A percentile compares a stretch with the other conserved stretches of the same genome.
Evolutionary conservation across 139 green algal species (phyloP).

Genomic region (Edaphochlamys debaryana): DNA sequence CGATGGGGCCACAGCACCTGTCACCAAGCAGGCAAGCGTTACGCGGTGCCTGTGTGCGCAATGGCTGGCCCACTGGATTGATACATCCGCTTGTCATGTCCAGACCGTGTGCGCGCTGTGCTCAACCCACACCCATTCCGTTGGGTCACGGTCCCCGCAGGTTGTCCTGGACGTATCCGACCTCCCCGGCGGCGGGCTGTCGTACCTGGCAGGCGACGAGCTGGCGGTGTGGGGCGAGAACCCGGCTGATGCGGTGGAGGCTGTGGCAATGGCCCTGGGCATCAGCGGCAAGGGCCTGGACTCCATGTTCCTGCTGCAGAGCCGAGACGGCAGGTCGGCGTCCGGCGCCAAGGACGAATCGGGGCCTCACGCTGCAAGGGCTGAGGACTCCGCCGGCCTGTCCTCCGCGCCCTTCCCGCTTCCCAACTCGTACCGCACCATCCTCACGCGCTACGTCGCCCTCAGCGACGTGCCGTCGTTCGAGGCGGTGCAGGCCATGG

Average conservation of each 20-base stretch:
- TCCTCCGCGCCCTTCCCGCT: conserved; percentile 5
- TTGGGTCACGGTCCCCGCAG: too few relatives aligned
- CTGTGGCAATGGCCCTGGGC: background rate
- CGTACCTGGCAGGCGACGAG: conserved; percentile 36
- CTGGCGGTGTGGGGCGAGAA: conserved; percentile 44
- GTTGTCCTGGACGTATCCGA: background rate
- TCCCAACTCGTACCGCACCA: conserved; percentile 38
- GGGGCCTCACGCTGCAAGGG: too few relatives aligned
- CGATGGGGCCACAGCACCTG: too few relatives aligned
- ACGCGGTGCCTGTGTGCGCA: too few relatives aligned
- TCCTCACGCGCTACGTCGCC: conserved; percentile 14
- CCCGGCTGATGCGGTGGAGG: background rate
- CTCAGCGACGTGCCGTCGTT: background rate
- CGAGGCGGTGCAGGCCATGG: background rate
- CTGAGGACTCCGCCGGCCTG: background rate
- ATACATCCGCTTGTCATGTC: too few relatives aligned
- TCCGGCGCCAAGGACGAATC: background rate
- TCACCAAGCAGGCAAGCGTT: too few relatives aligned
- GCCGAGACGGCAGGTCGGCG: background rate
- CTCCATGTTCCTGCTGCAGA: conserved; percentile 35
- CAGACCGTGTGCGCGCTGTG: too few relatives aligned
- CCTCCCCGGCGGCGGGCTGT: background rate
- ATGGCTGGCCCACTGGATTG: too few relatives aligned
- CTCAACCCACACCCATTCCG: too few relatives aligned
- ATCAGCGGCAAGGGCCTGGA: conserved; percentile 22